These are phyloP conservation scores for Talaromyces ruber DNA, from an alignment of 495 filamentous ascomycete species.

Conservation along the genomic window DNA sequence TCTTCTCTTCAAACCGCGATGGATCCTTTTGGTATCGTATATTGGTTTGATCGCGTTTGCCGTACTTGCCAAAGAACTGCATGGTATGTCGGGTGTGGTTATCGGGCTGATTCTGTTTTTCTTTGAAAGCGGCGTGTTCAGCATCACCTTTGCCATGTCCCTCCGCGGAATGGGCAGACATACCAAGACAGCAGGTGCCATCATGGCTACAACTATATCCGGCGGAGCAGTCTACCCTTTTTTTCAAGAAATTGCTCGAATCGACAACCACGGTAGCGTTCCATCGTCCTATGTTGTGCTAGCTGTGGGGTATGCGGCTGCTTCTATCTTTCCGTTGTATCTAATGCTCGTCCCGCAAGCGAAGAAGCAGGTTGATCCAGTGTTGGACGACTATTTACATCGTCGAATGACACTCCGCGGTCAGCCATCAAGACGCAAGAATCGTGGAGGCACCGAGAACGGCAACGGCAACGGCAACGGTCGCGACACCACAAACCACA, in stretches of 20 bases:
- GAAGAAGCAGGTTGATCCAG: conserved; percentile 53
- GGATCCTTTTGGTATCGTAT: conserved; percentile 50
- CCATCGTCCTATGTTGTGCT: conserved; percentile 48
- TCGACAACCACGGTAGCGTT: conserved; percentile 20
- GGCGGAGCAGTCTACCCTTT: conserved; percentile 51
- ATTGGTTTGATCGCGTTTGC: conserved; percentile 46
- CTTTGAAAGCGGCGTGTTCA: conserved; percentile 54
- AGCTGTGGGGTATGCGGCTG: conserved; percentile 48
- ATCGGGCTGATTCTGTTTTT: conserved; percentile 50
- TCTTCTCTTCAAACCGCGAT: conserved; percentile 51
- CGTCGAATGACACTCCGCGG: conserved; percentile 18
- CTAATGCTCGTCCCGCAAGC: conserved; percentile 47
- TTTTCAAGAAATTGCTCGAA: conserved; percentile 38
- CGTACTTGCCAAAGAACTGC: conserved; percentile 44
- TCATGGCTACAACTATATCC: conserved; percentile 46
- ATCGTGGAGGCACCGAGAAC: background rate
- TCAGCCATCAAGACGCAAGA: conserved; percentile 6
- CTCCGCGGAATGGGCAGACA: conserved; percentile 52
- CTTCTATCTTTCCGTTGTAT: conserved; percentile 52
- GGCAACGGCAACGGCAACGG: background rate
- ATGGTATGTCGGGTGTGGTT: conserved; percentile 34
- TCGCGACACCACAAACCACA: background rate
- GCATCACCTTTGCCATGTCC: conserved; percentile 52
- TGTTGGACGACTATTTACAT: conserved; percentile 37
- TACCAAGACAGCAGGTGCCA: conserved; percentile 48